Evolutionary conservation across 2,329 filamentous ascomycete genomes (phyloP).

Genomic region (Dactylellina haptotyla): DNA sequence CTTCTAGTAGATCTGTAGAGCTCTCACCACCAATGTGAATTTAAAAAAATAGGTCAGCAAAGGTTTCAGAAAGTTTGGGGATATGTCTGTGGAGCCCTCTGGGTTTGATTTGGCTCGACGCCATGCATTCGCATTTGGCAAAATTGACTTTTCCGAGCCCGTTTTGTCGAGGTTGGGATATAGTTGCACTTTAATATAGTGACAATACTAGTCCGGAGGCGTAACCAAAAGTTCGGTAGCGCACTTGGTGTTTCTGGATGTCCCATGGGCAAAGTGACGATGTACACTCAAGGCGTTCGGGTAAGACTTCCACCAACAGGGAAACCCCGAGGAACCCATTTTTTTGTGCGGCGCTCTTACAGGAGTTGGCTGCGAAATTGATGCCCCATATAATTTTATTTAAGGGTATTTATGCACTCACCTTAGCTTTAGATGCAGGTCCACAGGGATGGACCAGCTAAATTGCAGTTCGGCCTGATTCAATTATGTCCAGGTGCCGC

Average conservation of each 20-base stretch:
- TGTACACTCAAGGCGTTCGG: slow-evolving; percentile 40
- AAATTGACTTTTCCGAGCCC: slow-evolving; percentile 36
- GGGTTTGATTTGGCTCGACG: slow-evolving; percentile 48
- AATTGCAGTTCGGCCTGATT: slow-evolving; percentile 45
- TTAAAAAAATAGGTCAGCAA: slow-evolving; percentile 23
- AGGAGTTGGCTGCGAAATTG: slow-evolving; percentile 39
- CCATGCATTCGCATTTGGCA: slow-evolving; percentile 45
- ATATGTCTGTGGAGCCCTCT: slow-evolving; percentile 25
- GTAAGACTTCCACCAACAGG: slow-evolving; percentile 44
- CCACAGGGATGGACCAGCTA: slow-evolving; percentile 51
- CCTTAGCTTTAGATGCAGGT: slow-evolving; percentile 44
- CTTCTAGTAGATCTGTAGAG: slow-evolving; percentile 34
- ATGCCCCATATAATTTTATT: slow-evolving; percentile 52
- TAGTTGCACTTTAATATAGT: slow-evolving; percentile 43
- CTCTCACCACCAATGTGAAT: slow-evolving; percentile 12
- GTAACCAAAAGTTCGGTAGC: slow-evolving; percentile 51
- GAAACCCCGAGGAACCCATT: slow-evolving; percentile 23
- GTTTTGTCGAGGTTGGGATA: slow-evolving; percentile 48
- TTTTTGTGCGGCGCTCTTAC: slow-evolving; percentile 48
- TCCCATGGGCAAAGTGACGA: slow-evolving; percentile 41
- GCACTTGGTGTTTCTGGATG: slow-evolving; percentile 42
- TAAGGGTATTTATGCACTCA: slow-evolving; percentile 54
- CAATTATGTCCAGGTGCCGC: slow-evolving; percentile 32
- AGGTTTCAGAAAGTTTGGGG: slow-evolving; percentile 43
- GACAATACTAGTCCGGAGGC: slow-evolving; percentile 47